Conservation (phyloP, 1,284 basidiomycete genomes). For the Macrocybe sp. region DNA sequence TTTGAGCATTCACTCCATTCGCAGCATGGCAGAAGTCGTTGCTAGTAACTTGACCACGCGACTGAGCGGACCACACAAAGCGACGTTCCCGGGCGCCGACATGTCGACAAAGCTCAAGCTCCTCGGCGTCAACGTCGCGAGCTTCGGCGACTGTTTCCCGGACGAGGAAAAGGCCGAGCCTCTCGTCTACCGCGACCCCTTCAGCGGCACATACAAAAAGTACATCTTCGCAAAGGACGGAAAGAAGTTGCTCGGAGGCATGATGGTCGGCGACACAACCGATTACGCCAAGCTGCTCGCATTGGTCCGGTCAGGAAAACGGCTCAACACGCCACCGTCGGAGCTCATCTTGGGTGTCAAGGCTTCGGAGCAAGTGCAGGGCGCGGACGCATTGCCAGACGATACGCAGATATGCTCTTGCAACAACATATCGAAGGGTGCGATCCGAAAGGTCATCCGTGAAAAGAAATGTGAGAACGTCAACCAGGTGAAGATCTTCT, state of each 20-base stretch:
- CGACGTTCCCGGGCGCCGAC: slow-evolving; percentile 28
- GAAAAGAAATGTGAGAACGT: slow-evolving; percentile 49
- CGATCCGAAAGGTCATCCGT: slow-evolving; percentile 45
- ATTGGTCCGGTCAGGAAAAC: slow-evolving; percentile 60
- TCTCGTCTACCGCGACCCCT: slow-evolving; percentile 60
- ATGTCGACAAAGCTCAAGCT: slow-evolving; percentile 38
- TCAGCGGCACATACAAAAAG: slow-evolving; percentile 70
- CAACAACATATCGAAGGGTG: slow-evolving; percentile 67
- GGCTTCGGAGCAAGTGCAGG: slow-evolving; percentile 45
- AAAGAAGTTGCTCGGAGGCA: slow-evolving; percentile 70
- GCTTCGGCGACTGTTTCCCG: slow-evolving; percentile 75
- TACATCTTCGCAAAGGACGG: slow-evolving; percentile 77
- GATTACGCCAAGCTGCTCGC: slow-evolving; percentile 71
- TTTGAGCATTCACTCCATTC: slow-evolving; percentile 23
- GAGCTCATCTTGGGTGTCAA: slow-evolving; percentile 61
- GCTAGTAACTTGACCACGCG: slow-evolving; percentile 66
- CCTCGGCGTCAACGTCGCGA: slow-evolving; percentile 74
- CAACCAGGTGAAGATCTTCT: slow-evolving; percentile 58
- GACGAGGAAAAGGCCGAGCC: slow-evolving; percentile 28
- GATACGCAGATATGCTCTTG: slow-evolving; percentile 71
- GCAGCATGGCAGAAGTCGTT: slow-evolving; percentile 72
- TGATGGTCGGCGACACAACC: slow-evolving; percentile 76
- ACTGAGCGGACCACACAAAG: slow-evolving; percentile 39
- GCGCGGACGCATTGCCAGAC: slow-evolving; percentile 66
- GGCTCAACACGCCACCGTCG: slow-evolving; percentile 59